A percentile compares a stretch with the other conserved stretches of the same genome.
Conservation (phyloP, 2,329 filamentous ascomycete genomes). For the Apiospora arundinis region DNA sequence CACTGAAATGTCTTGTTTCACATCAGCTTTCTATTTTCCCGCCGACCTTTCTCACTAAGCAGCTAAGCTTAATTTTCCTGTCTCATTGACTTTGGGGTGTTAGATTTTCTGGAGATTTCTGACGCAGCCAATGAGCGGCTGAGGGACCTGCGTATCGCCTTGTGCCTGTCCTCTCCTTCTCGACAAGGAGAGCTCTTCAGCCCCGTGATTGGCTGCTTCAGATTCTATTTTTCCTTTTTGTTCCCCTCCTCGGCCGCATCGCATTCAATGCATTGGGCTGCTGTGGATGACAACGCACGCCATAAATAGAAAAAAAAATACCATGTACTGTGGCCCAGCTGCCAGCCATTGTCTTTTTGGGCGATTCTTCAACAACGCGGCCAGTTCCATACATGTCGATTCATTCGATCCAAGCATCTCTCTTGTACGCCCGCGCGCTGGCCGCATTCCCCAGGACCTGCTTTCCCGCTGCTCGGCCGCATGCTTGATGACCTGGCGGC, state of each 20-base stretch:
- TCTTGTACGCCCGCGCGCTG: conserved; percentile 13
- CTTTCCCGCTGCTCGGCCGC: conserved; percentile 14
- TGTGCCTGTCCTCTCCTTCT: conserved; percentile 26
- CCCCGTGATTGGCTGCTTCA: conserved; percentile 34
- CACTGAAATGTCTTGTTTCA: conserved; percentile 22
- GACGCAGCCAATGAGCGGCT: conserved; percentile 32
- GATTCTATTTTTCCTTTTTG: conserved; percentile 21
- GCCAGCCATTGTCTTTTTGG: conserved; percentile 3
- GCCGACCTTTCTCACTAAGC: not conserved
- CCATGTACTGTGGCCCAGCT: no score
- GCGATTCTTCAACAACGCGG: conserved; percentile 25
- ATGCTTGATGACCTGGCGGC: conserved; percentile 13
- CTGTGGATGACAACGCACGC: conserved; percentile 26
- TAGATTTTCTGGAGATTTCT: conserved; percentile 15
- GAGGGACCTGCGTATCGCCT: conserved; percentile 32
- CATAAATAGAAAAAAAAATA: conserved; percentile 35
- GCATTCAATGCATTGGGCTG: conserved; percentile 3
- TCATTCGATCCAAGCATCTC: conserved; percentile 24
- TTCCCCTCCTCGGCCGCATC: not conserved
- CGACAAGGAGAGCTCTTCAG: conserved; percentile 28
- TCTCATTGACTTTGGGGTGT: not conserved
- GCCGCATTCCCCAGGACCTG: conserved; percentile 21
- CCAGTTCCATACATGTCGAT: conserved; percentile 27
- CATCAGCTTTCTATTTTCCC: conserved; percentile 11
- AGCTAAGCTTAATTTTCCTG: conserved; percentile 19